Base-by-base conservation (phyloP, 371 early-diverging fungal genomes). In the Dichotomocladium elegans region DNA sequence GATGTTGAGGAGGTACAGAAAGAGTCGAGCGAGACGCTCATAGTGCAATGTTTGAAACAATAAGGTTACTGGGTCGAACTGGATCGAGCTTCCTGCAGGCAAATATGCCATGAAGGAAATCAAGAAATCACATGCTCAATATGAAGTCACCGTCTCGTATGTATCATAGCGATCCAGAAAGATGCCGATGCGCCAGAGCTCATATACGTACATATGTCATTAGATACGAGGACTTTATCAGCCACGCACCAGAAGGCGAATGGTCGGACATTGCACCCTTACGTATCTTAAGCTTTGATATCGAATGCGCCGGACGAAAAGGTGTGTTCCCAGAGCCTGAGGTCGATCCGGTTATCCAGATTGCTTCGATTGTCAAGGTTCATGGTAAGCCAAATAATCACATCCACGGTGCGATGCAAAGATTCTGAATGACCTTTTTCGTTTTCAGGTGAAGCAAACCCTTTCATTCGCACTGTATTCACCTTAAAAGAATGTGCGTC, bases 291-390 rank as follows among this genome's bases (percentile, higher is more conserved):
- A 94, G 95, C 63, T 96, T 99, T 64, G 99, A 99, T 88, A 99
- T 99, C 57, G 99, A 99, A 77, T 99, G 99, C 64, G 91, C 95
- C 33, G 98, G 99, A 19, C 78, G 96, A 31, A 93, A 92, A 54
- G 96, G 96, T 35, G 74, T 93, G n/a, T 99, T 99, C 60, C 99
- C 99, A 1, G 94, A 94, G 43, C 81, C 99, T 10, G 68, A 85
- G 41, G 57, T 81, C 3, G 99, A 99, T 74, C 96, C 99, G 0
- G 94, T 99, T n/a, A 99, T 99, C 58, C 99, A 99, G 70, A 99
- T 99, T 60, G 99, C 99, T 4, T 95, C 92, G 48, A 85, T 98
- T 31, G 88, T 96, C 4, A 89, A 94, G 2, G 61, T 90, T 4
- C 99, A 98, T 74, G 93, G 86, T 78, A 59, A 53, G 52, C 24